Evolutionary conservation across 2,329 filamentous ascomycete genomes (phyloP), one percentile per base, ranked within the genome.

Genomic region (Dactylellina sp.): DNA sequence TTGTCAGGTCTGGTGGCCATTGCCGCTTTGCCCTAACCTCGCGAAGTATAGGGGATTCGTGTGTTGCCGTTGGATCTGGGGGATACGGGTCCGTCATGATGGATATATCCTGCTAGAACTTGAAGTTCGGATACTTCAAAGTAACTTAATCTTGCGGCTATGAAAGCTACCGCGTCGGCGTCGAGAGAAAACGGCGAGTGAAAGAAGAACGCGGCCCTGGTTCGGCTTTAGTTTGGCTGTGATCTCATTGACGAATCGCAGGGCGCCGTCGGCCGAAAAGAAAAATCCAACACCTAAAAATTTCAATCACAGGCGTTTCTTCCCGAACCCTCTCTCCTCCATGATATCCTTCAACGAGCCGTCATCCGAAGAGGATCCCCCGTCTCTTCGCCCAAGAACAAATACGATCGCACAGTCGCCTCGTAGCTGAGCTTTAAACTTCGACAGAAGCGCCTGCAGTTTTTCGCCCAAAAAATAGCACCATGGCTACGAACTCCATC

Each of bases 401-500:
- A 46, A 35, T 18, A 16, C 14, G 37, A 64, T 25, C 40, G 20
- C 25, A 44, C 49, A 37, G 16, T 47, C 60, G 60, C 47, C n/a
- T n/a, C 40, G 46, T 40, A 20, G 24, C n/a, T n/a, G 4, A 20
- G 18, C 32, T 50, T 44, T 32, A 32, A 5, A 32, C 28, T 9
- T 32, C 37, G 63, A 50, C 18, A 44, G 47, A 22, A 49, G 7
- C 18, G 1, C 40, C 44, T 12, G 46, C 35, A 42, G 25, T 49
- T 25, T 32, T 14, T 20, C 18, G 20, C 12, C n/a, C 40, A n/a
- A 7, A 14, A n/a, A 14, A 7, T 14, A 9, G 7, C 14, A 35
- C 3, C 16, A 91, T 91, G 89, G 86, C 89, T 77, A 86, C 88
- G 76, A 91, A 91, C 82, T 89, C 87, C 39, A 91, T 91, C 80